Evolutionary conservation across 495 filamentous ascomycete species (phyloP).

Genomic region (Friedmanniomyces endolithicus): DNA sequence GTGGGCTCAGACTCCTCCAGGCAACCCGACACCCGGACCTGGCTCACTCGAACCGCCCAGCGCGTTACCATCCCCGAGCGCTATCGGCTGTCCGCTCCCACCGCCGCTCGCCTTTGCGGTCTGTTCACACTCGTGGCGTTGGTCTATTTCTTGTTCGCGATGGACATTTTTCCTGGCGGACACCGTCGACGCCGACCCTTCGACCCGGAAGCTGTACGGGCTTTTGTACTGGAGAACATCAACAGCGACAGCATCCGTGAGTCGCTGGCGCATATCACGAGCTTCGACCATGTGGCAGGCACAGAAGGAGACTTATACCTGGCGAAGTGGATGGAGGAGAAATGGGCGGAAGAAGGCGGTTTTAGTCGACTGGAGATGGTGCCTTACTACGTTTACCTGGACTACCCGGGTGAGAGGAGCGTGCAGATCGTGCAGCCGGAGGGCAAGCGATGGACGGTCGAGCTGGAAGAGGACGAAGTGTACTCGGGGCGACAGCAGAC

Average conservation of each 20-base stretch:
- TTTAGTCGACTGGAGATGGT: slow-evolving; percentile 64
- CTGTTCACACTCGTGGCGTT: slow-evolving; percentile 60
- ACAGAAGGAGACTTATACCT: slow-evolving; percentile 78
- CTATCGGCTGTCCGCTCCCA: slow-evolving; percentile 25
- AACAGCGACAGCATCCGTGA: slow-evolving; percentile 55
- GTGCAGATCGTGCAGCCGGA: slow-evolving; percentile 70
- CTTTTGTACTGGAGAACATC: slow-evolving; percentile 56
- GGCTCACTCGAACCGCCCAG: slow-evolving; percentile 1
- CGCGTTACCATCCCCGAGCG: slow-evolving; percentile 22
- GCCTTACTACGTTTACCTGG: slow-evolving; percentile 72
- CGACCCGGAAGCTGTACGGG: slow-evolving; percentile 55
- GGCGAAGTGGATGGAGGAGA: slow-evolving; percentile 64
- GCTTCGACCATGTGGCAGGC: slow-evolving; percentile 77
- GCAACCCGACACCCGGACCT: slow-evolving; percentile 1
- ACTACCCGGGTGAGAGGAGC: slow-evolving; percentile 75
- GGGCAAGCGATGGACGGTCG: slow-evolving; percentile 63
- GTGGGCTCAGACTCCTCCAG: slow-evolving; percentile 24
- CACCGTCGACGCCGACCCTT: slow-evolving; percentile 31
- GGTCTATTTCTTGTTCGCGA: slow-evolving; percentile 73
- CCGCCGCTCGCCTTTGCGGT: slow-evolving; percentile 53
- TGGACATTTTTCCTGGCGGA: slow-evolving; percentile 54
- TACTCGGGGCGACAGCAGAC: slow-evolving; percentile 47
- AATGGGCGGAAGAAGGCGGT: slow-evolving; percentile 49
- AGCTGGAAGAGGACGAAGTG: slow-evolving; percentile 59
- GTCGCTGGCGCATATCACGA: slow-evolving; percentile 57